Base-by-base conservation (phyloP, 1,139 yeast genomes). In the Candida mesenterica region DNA sequence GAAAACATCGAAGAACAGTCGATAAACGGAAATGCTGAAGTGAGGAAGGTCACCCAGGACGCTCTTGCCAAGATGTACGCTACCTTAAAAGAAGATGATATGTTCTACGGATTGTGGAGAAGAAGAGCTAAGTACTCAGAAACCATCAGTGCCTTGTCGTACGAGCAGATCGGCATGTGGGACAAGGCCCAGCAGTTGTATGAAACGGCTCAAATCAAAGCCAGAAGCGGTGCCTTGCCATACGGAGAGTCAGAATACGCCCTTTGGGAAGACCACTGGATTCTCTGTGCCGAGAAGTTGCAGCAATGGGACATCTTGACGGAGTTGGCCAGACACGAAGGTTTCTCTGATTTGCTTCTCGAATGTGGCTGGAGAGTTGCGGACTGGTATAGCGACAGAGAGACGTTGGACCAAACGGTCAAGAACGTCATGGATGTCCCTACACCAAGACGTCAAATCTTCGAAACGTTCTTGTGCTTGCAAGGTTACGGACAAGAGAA, bases 341-440 rank as follows among this genome's bases (percentile, higher is more conserved):
- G 97, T 1, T 94, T 90, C 54, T 88, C 97, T 0, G 99, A 94
- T 54, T 69, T 94, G 46, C 65, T 94, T 26, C 68, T 94, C 18
- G 99, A 94, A 61, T 94, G 99, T 71, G 98, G 97, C 30, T 94
- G 99, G 99, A 74, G 98, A 55, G 96, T 92, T 32, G 97, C 98
- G 5, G 97, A 94, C 53, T 94, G 99, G 99, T 84, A 84, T 42
- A 82, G 95, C 14, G 98, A 94, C 50, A 75, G 94, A 46, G 98
- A 90, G 43, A 92, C 97, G 0, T 68, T 94, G 32, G 97, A 90
- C 53, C 96, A 88, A 55, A 85, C 96, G 0, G 95, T 92, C 23
- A 87, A 89, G 58, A 86, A 94, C 34, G 96, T 92, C 2, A 89
- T 92, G 96, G 99, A 94, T 61, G 97, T 89, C 20, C 98, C 98